Evolutionary conservation across 345 rosid genomes (phyloP).

Genomic region (Eucalyptus polyanthemos): DNA sequence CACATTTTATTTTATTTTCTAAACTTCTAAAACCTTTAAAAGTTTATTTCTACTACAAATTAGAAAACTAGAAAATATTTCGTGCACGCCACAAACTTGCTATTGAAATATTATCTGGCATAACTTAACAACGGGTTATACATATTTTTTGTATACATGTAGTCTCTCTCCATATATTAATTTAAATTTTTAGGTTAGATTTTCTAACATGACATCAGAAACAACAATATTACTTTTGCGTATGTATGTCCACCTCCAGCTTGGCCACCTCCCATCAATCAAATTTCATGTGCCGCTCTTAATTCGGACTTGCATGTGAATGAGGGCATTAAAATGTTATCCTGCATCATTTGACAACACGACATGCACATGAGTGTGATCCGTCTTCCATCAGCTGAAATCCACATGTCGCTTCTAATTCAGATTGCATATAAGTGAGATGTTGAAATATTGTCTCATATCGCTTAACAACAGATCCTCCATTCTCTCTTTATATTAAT

Average conservation of each 20-base stretch:
- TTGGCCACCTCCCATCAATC: background rate
- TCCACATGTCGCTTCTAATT: background rate
- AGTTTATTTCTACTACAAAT: background rate
- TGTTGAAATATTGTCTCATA: background rate
- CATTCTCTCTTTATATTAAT: too few relatives aligned
- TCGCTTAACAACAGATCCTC: accelerated
- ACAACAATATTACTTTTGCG: accelerated
- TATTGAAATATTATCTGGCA: too few relatives aligned
- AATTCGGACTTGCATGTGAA: background rate
- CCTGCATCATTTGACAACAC: accelerated
- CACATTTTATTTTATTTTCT: background rate
- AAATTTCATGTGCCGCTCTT: too few relatives aligned
- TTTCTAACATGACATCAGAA: accelerated
- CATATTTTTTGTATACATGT: too few relatives aligned
- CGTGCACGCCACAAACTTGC: background rate
- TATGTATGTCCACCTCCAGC: too few relatives aligned
- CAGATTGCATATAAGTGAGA: background rate
- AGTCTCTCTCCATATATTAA: accelerated
- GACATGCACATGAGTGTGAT: background rate
- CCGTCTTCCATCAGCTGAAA: accelerated
- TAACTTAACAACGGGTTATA: accelerated
- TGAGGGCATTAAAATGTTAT: background rate
- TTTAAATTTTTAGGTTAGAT: accelerated
- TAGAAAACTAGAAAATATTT: background rate
- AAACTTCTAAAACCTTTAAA: background rate